phyloP scores from a whole-genome alignment of 1,139 yeast species.

The Zygosaccharomyces pseudobailii region DNA sequence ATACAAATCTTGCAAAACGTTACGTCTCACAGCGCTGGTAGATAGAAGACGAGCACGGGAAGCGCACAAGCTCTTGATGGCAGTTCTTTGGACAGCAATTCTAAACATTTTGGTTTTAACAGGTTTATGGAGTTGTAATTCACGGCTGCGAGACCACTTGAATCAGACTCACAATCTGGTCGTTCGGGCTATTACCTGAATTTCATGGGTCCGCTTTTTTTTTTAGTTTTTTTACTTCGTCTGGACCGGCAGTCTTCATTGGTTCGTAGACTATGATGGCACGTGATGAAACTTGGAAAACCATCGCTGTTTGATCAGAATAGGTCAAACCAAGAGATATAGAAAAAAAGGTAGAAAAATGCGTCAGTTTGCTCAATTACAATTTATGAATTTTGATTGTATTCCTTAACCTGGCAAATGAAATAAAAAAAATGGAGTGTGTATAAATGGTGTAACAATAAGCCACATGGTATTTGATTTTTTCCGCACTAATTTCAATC shows the following conservation, averaged over 20 bases:
- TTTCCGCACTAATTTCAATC: no score
- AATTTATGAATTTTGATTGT: no score
- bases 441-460: no score
- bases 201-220: not conserved
- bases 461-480: no score
- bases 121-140: not conserved
- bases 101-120: not conserved
- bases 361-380: no score
- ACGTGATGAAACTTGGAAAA: no score
- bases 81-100: constrained; percentile 1
- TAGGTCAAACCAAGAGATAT: no score
- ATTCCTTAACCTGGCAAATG: no score
- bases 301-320: no score
- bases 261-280: constrained; percentile 1
- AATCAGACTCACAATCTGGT: not conserved
- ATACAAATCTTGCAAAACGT: constrained; percentile 81
- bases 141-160: not conserved
- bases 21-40: constrained; percentile 18
- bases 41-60: constrained; percentile 10
- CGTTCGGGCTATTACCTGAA: not conserved
- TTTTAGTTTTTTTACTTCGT: not conserved
- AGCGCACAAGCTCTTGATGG: not conserved
- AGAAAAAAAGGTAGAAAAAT: no score
- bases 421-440: no score
- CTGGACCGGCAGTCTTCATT: constrained; percentile 1